Evolutionary conservation across 139 green algal species (phyloP).

Genomic region (Zygnema cylindricum): DNA sequence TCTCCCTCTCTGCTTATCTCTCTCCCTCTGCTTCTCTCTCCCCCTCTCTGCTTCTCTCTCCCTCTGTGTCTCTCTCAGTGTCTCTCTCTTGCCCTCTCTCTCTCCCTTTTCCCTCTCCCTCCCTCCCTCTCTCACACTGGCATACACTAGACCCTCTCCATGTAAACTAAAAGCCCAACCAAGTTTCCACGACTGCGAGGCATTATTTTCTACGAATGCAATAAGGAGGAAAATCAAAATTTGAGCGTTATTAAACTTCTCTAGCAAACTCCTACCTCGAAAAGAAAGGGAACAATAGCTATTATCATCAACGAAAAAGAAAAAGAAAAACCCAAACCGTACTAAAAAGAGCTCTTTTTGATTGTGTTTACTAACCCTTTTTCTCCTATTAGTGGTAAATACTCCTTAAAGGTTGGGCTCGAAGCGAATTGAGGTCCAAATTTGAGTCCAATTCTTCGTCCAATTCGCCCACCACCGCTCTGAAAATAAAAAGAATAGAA

Average conservation of each 20-base stretch:
- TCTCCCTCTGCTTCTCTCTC: slow-evolving; percentile 92
- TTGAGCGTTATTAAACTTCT: not conserved
- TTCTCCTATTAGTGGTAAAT: slow-evolving; percentile 73
- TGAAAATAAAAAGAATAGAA: slow-evolving; percentile 62
- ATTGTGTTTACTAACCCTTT: not conserved
- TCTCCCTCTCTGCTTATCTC: slow-evolving; percentile 87
- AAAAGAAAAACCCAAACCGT: not conserved
- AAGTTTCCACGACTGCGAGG: no score
- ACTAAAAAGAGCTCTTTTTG: not conserved
- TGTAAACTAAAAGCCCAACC: no score
- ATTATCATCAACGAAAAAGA: not conserved
- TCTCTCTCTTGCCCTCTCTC: slow-evolving; percentile 11
- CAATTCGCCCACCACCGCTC: slow-evolving; percentile 91
- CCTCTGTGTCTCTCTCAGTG: slow-evolving; percentile 77
- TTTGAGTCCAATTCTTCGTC: slow-evolving; percentile 85
- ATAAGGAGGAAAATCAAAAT: not conserved
- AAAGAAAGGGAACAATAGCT: not conserved
- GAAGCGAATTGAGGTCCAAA: slow-evolving; percentile 75
- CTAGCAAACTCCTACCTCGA: not conserved
- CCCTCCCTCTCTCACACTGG: not conserved
- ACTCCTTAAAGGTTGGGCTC: slow-evolving; percentile 79
- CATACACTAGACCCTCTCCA: no score
- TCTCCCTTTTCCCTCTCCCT: not conserved
- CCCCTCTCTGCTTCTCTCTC: slow-evolving; percentile 87
- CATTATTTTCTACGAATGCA: no score